Base-by-base conservation (phyloP, 345 rosid genomes). In the Excoecaria cochinchinensis region DNA sequence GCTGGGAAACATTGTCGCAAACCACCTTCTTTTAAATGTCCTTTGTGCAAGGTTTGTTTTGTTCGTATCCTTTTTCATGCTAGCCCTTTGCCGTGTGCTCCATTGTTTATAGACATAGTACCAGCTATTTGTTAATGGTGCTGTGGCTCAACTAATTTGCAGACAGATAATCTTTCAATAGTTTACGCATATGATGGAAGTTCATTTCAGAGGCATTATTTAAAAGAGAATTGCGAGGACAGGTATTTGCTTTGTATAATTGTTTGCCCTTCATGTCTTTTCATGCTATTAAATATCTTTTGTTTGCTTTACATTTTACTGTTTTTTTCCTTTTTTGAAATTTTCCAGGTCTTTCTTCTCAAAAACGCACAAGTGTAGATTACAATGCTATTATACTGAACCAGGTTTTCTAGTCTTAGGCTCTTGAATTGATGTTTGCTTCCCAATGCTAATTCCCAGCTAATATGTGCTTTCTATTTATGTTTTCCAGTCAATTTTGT, bases 21-120 rank as follows among this genome's bases (percentile, higher is more conserved):
- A n/a, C 78, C 85, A 3, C 77, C 87, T 24, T 89, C 92, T 60
- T 78, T 91, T 8, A 86, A 83, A 61, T 95, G 99, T 77, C 99
- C 99, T 69, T 71, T 93, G 58, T 95, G 99, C 87, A 95, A 93
- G 98, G 97, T 93, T 69, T 80, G 85, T 70, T 68, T 78, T 56
- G 3, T 48, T 59, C 40, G 19, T 61, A 50, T 74, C 39, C 50
- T 71, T 46, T 61, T 3, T 25, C 6, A 21, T 19, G 16, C 36
- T 48, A n/a, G 31, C 31, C 31, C 51, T 15, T 21, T 47, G 38
- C 17, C 7, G 5, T 68, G 56, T 56, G 10, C 59, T 67, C 22
- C 53, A 50, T 65, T 56, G 53, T 47, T 56, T 22, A 1, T 13
- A 17, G 7, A 21, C 56, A 46, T n/a, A 25, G 63, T 52, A 11